phyloP scores from a whole-genome alignment of 768 basidiomycete genomes.

The Nevesoporus exiguus region DNA sequence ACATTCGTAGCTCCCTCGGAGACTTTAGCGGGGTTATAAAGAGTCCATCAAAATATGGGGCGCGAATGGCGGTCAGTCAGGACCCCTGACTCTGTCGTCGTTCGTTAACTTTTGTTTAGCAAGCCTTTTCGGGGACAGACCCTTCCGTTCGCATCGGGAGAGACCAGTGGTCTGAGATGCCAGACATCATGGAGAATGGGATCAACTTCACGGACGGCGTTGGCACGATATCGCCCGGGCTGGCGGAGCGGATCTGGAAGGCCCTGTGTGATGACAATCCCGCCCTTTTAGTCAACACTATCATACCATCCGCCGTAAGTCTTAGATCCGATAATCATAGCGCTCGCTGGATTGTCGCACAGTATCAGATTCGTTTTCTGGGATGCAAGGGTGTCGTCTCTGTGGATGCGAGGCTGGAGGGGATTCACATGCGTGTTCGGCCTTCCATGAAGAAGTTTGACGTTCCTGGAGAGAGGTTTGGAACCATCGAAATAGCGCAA shows the following conservation, averaged over 20 bases:
- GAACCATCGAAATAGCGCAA: slow-evolving; percentile 71
- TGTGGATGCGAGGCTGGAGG: slow-evolving; percentile 52
- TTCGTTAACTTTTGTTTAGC: slow-evolving; percentile 30
- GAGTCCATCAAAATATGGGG: slow-evolving; percentile 77
- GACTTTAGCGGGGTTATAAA: slow-evolving; percentile 58
- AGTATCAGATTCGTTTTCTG: slow-evolving; percentile 81
- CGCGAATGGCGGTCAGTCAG: slow-evolving; percentile 54
- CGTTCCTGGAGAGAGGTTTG: slow-evolving; percentile 42
- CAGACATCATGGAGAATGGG: slow-evolving; percentile 47
- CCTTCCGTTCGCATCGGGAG: slow-evolving; percentile 56
- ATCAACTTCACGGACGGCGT: slow-evolving; percentile 73
- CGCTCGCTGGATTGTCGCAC: background rate
- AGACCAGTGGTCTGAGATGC: slow-evolving; percentile 60
- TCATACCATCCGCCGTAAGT: slow-evolving; percentile 62
- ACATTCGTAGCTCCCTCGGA: slow-evolving; percentile 62
- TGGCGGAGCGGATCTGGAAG: slow-evolving; percentile 60
- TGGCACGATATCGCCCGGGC: slow-evolving; percentile 65
- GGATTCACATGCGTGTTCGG: slow-evolving; percentile 66
- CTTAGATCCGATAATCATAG: background rate
- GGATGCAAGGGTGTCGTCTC: slow-evolving; percentile 82
- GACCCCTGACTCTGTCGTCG: background rate
- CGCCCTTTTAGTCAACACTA: slow-evolving; percentile 29
- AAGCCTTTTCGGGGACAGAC: slow-evolving; percentile 82
- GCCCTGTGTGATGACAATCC: slow-evolving; percentile 46
- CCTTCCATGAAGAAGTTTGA: slow-evolving; percentile 76